Evolutionary conservation across 2,329 filamentous ascomycete species (phyloP), one percentile per base, ranked within the genome.

Genomic region (Diplodia sapinea): DNA sequence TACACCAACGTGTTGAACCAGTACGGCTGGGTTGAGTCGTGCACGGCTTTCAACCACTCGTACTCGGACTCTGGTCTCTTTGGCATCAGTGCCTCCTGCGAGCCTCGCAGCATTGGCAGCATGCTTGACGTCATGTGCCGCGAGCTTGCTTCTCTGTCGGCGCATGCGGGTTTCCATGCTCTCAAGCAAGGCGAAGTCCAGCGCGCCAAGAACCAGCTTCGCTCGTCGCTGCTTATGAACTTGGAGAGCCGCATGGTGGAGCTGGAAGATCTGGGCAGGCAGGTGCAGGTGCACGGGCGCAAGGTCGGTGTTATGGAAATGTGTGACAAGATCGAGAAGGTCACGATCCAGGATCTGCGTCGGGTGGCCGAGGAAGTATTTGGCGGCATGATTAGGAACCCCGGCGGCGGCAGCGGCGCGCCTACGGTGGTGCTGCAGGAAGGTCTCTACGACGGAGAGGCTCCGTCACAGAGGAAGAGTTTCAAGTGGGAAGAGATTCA

Each of bases 1-100:
- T 99, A 97, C 84, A 98, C 94, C 70, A 97, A 97, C 78, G 94
- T 98, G 0, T 87, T 99, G 63, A 99, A 99, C 83, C 94, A 98
- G 81, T 90, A 97, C 81, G 93, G 91, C 73, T 99, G 94, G 94
- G 93, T 99, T 31, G 95, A 99, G 82, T 94, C 89, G 69, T 98
- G 95, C 81, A 86, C 96, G 63, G 91, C 94, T 36, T 98, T 98
- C 84, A 98, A 98, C 84, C 94, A 98, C 84, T 92, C 91, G 56
- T 99, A 99, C 85, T 95, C 92, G 0, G 95, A 99, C 79, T 94
- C 91, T 7, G 95, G 95, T 4, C 87, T 99, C 51, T 99, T 99
- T 75, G 95, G 95, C 71, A 97, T 99, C 77, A 90, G 91, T 0
- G 91, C 93, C 0, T 90, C 90, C 33, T 99, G 95, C 80, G 86